Evolutionary conservation across 2,329 filamentous ascomycete genomes (phyloP), one percentile per base, ranked within the genome.

Genomic region (Harringtonia aguacate): DNA sequence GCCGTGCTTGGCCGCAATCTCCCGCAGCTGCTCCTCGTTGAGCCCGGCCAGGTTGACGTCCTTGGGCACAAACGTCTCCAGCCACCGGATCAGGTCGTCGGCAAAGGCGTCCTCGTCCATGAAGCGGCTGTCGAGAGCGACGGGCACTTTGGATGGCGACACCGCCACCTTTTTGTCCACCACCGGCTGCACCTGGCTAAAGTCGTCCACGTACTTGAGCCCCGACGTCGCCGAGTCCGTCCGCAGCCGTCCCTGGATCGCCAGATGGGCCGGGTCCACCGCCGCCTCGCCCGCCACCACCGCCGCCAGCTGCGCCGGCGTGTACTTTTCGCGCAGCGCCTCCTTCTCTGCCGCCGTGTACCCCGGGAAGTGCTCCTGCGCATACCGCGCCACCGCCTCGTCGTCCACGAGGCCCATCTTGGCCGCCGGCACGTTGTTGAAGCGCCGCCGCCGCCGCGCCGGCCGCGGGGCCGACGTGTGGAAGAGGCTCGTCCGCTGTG

Each of bases 271-370:
- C 10, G 81, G 68, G 57, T 84, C 73, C 59, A 95, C 80, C 52
- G 84, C 78, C 48, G 74, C 67, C 64, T 95, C 89, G 55, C 83
- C 88, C 39, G 84, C 84, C 64, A 84, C 73, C 58, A 97, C 79
- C 46, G 88, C 86, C 45, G 77, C 79, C 53, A 94, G 71, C 67
- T 97, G 90, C 59, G 83, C 78, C 15, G 81, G 73, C 0, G 86
- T 85, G 69, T 95, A 97, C 54, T 75, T 75, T 56, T 77, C 65
- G 46, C 64, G 63, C 46, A 95, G 70, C 18, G 64, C 56, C 47
- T 72, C 70, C 56, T 77, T 75, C 58, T 92, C 81, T 50, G 79
- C 72, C 34, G 72, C 64, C 14, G 77, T 79, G 66, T 88, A 92
- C 14, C 75, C 68, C 50, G 78, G 72, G 56, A 79, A 80, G 36